These are phyloP conservation scores for Musa itinerans DNA, from an alignment of 176 grass and related monocot genomes.

Conservation along the genomic window DNA sequence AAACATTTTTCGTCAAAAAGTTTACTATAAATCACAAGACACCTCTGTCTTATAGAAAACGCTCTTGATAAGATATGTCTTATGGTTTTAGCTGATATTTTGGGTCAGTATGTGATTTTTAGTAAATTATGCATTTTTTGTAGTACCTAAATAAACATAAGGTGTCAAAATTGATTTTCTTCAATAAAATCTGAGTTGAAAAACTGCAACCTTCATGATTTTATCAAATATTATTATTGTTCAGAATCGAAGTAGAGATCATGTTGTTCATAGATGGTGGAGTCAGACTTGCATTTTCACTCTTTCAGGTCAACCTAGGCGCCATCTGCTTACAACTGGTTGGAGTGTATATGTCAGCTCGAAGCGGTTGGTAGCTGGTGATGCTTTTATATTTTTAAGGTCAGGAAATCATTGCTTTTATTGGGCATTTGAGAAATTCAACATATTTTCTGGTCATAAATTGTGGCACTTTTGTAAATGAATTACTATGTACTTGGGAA, in stretches of 20 bases:
- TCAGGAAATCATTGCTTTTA: conserved; percentile 17
- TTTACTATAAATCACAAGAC: no score
- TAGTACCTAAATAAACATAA: not conserved
- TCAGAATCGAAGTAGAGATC: not conserved
- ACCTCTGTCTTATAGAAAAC: no score
- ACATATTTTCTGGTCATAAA: not conserved
- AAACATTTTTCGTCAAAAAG: no score
- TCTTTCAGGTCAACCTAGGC: conserved; percentile 79
- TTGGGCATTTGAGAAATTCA: not conserved
- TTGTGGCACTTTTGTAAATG: not conserved
- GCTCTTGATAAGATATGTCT: not conserved
- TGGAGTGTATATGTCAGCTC: conserved; percentile 99
- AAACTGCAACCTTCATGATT: not conserved
- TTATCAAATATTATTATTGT: not conserved
- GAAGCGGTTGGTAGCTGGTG: conserved; percentile 83
- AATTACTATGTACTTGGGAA: not conserved
- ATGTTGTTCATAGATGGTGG: no score
- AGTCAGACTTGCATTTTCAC: not conserved
- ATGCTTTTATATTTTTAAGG: conserved; percentile 99
- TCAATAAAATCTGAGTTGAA: not conserved
- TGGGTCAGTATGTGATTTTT: not conserved
- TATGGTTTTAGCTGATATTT: not conserved
- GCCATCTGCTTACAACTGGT: conserved; percentile 91
- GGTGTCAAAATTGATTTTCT: not conserved
- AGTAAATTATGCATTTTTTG: not conserved